Evolutionary conservation across 2,329 filamentous ascomycete species (phyloP), one percentile per base, ranked within the genome.

Genomic region (Aspergillus pseudotamarii): DNA sequence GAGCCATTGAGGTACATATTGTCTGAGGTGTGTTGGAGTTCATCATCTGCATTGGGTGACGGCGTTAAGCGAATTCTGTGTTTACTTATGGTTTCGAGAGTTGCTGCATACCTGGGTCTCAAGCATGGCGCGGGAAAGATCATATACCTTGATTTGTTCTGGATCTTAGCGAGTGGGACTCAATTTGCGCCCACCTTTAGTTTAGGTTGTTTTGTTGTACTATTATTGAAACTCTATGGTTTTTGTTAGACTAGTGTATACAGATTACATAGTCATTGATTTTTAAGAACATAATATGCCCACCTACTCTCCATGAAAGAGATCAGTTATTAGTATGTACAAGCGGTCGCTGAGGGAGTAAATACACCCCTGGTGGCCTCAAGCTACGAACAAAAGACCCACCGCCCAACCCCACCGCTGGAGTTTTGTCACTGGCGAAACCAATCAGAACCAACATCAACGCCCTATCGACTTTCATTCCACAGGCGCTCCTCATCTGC

Each of bases 41-140:
- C 58, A 41, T 54, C 26, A 60, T 45, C 36, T 66, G 66, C 64
- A 67, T 67, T 63, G 51, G 57, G 50, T n/a, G 38, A 50, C 36
- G 64, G 61, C 57, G 64, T 64, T 58, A 30, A 23, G 46, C 11
- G 43, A 34, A n/a, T 51, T 32, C 48, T 57, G 21, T 32, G 34
- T 59, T 19, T 62, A 36, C 58, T 53, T 21, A 36, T 41, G 43
- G 19, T 21, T 59, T 53, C 59, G 30, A 45, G n/a, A 30, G 10
- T 56, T 45, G 11, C 55, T 61, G 55, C 36, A 58, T 61, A 26
- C 41, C 63, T 63, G 53, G 54, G 32, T 57, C 51, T 60, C 60
- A 59, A 64, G 36, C 54, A 61, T 59, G 60, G 58, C 57, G 50
- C 59, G 58, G 54, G 34, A 53, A 58, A 61, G 43, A 58, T 57